phyloP scores from a whole-genome alignment of 768 basidiomycete genomes.

The Dioszegia hungarica region DNA sequence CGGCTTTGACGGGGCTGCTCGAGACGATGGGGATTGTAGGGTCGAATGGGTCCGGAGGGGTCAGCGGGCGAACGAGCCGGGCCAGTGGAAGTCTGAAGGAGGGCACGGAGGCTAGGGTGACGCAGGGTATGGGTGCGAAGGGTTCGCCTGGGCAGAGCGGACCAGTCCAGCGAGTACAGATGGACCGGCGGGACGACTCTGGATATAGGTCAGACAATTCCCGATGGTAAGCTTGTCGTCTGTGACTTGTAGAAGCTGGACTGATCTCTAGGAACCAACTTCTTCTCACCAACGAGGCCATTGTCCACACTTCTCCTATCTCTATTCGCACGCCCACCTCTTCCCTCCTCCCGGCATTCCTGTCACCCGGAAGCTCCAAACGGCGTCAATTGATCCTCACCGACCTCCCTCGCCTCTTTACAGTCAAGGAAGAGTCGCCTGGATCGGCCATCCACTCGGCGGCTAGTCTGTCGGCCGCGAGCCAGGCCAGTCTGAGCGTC shows the following conservation, averaged over 20 bases:
- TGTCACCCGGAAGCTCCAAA: conserved; percentile 27
- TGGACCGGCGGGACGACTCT: background rate
- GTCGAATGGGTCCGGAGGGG: background rate
- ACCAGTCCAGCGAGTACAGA: background rate
- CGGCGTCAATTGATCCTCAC: conserved; percentile 37
- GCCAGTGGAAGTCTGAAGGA: conserved; percentile 27
- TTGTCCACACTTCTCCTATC: conserved; percentile 35
- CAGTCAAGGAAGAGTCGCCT: conserved; percentile 38
- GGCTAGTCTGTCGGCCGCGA: background rate
- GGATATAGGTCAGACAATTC: background rate
- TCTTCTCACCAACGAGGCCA: conserved; percentile 33
- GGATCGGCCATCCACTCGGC: conserved; percentile 2
- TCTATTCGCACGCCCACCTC: conserved; percentile 15
- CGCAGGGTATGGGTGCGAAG: too few relatives aligned
- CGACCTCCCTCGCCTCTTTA: conserved; percentile 44
- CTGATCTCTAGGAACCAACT: conserved; percentile 21
- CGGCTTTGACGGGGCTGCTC: conserved; percentile 33
- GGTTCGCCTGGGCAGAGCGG: too few relatives aligned
- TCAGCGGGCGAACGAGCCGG: conserved; percentile 21
- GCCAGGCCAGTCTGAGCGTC: conserved; percentile 21
- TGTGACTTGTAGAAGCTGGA: background rate
- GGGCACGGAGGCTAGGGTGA: conserved; percentile 7
- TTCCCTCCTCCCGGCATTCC: conserved; percentile 30
- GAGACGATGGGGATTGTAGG: conserved; percentile 33
- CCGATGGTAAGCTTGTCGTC: background rate